Base-by-base conservation (phyloP, 2,329 filamentous ascomycete genomes). In the Aspergillus flavus region DNA sequence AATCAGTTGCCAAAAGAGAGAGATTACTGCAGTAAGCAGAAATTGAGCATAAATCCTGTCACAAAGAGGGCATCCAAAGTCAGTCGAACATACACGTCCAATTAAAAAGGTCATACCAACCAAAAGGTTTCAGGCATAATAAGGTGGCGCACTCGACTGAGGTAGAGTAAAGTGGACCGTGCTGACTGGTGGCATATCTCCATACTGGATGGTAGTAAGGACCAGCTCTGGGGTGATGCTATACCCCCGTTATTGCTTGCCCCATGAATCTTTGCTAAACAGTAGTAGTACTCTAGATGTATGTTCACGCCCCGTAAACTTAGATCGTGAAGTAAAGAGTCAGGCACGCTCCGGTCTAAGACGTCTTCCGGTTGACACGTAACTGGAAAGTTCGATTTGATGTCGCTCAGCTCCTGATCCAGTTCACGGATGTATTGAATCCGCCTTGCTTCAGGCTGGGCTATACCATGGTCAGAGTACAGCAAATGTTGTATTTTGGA, bases 221-320 rank as follows among this genome's bases (percentile, higher is more conserved):
- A 64, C 61, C 63, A 65, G 36, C 21, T 54, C 16, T 59, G 55
- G 4, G 55, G 46, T 1, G 56, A 53, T 26, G 64, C 28, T 4
- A 60, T 60, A n/a, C 46, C 62, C 12, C 41, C 57, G 5, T 59
- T 32, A 28, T 34, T 57, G 30, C 56, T 67, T 19, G 70, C 67
- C 1, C 65, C 69, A 26, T 73, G 71, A n/a, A 73, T 71, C 32
- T 67, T 69, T 4, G 66, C 64, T 2, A 73, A 34, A n/a, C 68
- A 69, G 32, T 65, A 69, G 52, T 71, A 73, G 43, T 72, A 73
- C 46, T 73, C 70, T 12, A 73, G 59, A 32, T 72, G 71, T 3
- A 72, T 62, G 45, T 65, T 71, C 6, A 70, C 65, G 7, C 71
- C 71, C 1, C 71, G 68, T 4, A 72, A 48, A 50, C 70, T 71